phyloP scores from a whole-genome alignment of 2,329 filamentous ascomycete species.

The Cordyceps cicadae region DNA sequence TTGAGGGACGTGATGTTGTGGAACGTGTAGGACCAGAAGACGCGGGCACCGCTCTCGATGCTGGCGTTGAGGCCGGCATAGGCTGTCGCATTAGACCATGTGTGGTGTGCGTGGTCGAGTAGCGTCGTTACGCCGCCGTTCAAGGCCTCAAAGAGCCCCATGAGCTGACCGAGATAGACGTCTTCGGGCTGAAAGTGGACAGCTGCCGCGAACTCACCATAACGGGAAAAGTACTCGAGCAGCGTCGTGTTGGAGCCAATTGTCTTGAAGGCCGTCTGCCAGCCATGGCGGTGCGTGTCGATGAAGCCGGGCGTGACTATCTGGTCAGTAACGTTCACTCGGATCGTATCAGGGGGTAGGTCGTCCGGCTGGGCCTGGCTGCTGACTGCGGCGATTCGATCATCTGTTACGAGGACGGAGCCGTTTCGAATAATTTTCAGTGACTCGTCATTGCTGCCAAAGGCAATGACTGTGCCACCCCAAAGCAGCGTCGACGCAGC shows the following conservation, averaged over 20 bases:
- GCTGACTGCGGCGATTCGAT: neutral
- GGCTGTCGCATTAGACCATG: constrained; percentile 18
- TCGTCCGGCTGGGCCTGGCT: neutral
- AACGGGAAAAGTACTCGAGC: constrained; percentile 35
- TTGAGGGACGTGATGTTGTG: constrained; percentile 23
- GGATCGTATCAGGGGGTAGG: constrained; percentile 18
- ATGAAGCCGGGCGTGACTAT: constrained; percentile 49
- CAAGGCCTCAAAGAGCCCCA: constrained; percentile 2
- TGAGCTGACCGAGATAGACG: constrained; percentile 1
- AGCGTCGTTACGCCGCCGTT: constrained; percentile 5
- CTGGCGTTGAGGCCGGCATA: constrained; percentile 38
- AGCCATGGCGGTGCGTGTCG: constrained; percentile 47
- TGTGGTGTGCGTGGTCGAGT: constrained; percentile 6
- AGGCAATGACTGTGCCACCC: constrained; percentile 34
- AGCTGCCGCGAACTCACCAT: constrained; percentile 18
- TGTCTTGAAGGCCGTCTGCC: constrained; percentile 49
- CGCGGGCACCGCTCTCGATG: constrained; percentile 39
- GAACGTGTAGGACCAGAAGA: constrained; percentile 39
- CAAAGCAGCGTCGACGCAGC: constrained; percentile 18
- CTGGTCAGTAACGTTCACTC: constrained; percentile 41
- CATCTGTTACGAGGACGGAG: constrained; percentile 28
- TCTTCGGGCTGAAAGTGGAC: constrained; percentile 19
- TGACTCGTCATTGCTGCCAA: constrained; percentile 24
- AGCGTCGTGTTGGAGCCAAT: constrained; percentile 42
- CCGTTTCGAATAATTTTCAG: constrained; percentile 32